Percentiles rank a stretch among this genome's conserved stretches.
Conservation (phyloP, 1,284 basidiomycete species). For the Trametes versicolor region DNA sequence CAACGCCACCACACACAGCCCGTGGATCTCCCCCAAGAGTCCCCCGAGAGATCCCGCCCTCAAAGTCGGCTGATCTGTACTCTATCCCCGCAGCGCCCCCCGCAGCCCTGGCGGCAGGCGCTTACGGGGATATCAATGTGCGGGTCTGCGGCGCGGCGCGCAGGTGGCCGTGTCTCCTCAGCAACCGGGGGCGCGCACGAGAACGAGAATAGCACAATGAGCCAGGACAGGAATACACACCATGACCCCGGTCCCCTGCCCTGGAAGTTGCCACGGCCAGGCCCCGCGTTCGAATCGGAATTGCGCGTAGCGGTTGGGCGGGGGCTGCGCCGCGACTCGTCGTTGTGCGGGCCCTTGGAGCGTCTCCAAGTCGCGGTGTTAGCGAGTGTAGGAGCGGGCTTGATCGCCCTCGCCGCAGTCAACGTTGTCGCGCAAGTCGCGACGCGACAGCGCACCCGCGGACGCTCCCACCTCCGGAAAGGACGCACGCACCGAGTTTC, state of each 20-base stretch:
- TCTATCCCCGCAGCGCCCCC: constrained; percentile 3
- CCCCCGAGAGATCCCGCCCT: neutral
- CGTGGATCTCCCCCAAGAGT: neutral
- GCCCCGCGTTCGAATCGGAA: neutral
- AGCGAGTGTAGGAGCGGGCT: too few species aligned
- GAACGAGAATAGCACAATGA: neutral
- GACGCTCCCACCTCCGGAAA: constrained; percentile 2
- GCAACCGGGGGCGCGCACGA: neutral
- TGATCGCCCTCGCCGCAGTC: neutral
- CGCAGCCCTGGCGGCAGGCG: neutral
- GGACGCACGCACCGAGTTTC: neutral
- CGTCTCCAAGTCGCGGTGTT: too few species aligned
- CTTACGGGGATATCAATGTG: neutral
- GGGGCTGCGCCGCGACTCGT: neutral
- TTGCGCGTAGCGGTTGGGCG: neutral
- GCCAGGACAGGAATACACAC: neutral
- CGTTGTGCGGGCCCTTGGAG: neutral
- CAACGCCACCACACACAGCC: constrained; percentile 5
- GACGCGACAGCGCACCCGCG: neutral
- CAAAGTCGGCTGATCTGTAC: constrained; percentile 5
- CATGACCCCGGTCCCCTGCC: too few species aligned
- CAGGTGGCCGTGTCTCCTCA: neutral
- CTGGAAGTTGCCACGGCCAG: neutral
- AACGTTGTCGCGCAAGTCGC: neutral
- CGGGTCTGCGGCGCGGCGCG: constrained; percentile 3